phyloP scores from a whole-genome alignment of 805 yeast genomes.

The Metschnikowia arizonensis region DNA sequence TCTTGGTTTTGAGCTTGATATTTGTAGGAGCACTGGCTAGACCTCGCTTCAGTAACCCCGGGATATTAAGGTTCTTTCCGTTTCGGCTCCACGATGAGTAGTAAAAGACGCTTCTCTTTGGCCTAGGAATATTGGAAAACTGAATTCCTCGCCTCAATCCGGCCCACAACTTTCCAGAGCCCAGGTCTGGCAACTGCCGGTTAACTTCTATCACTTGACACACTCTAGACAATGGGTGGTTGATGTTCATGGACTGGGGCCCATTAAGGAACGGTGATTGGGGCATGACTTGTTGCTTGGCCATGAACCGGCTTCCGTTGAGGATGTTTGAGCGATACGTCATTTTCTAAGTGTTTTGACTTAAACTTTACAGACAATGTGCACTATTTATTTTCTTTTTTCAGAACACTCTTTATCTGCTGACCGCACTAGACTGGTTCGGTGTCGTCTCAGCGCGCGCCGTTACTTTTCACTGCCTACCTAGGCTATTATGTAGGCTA shows the following conservation, averaged over 20 bases:
- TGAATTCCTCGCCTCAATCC: constrained; percentile 28
- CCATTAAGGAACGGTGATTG: constrained; percentile 29
- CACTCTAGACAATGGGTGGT: constrained; percentile 43
- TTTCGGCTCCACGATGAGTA: constrained; percentile 42
- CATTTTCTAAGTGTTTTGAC: constrained; percentile 5
- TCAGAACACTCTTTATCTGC: background rate
- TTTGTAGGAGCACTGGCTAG: constrained; percentile 36
- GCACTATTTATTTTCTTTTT: constrained; percentile 2
- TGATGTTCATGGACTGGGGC: constrained; percentile 37
- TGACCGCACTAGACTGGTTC: background rate
- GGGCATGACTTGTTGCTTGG: constrained; percentile 13
- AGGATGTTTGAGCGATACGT: constrained; percentile 17
- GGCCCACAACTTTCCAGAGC: constrained; percentile 19
- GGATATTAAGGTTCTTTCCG: constrained; percentile 14
- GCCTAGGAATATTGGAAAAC: constrained; percentile 54
- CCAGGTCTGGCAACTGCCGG: constrained; percentile 12
- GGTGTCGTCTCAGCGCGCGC: constrained; percentile 5
- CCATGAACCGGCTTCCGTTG: constrained; percentile 14
- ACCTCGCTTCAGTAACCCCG: constrained; percentile 27
- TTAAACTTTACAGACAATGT: background rate
- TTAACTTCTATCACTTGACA: constrained; percentile 32
- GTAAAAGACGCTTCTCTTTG: constrained; percentile 50
- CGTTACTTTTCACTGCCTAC: background rate
- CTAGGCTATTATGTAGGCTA: too few species aligned
- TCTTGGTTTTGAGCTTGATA: constrained; percentile 33